Conservation (phyloP, 768 basidiomycete genomes). For the Tephrocybe sp. region DNA sequence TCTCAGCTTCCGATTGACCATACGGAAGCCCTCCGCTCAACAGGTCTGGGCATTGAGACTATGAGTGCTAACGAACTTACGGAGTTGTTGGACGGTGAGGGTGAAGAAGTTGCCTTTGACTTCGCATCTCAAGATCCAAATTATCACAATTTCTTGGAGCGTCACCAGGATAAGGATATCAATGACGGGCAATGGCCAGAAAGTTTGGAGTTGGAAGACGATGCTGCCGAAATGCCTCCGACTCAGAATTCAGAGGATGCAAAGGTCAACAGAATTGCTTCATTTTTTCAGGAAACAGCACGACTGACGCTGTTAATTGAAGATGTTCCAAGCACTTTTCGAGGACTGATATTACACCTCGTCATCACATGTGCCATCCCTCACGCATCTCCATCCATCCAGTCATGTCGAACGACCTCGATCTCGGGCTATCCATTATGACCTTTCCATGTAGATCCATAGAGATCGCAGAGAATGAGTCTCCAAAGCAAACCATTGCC, state of each 20-base stretch:
- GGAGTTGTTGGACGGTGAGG: constrained; percentile 58
- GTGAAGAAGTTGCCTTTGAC: constrained; percentile 49
- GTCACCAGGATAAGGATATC: constrained; percentile 13
- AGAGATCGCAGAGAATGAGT: no score
- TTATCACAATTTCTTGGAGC: constrained; percentile 8
- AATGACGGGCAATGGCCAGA: constrained; percentile 23
- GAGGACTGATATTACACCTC: no score
- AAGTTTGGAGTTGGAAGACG: constrained; percentile 33
- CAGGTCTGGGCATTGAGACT: constrained; percentile 64
- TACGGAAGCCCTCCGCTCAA: constrained; percentile 49
- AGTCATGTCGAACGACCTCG: constrained; percentile 24
- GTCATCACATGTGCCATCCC: no score
- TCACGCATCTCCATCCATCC: no score
- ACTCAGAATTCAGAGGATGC: constrained; percentile 36
- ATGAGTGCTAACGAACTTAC: constrained; percentile 64
- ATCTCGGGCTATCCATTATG: constrained; percentile 28
- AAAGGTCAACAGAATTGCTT: constrained; percentile 26
- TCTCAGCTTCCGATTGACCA: constrained; percentile 62
- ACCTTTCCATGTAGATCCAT: constrained; percentile 15
- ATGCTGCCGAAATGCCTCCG: constrained; percentile 35
- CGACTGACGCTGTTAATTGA: neutral
- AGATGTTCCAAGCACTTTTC: constrained; percentile 51
- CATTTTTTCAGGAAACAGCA: no score
- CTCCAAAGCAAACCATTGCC: no score
- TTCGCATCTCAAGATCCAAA: constrained; percentile 26